Evolutionary conservation across 352 stramenopile genomes (phyloP), one percentile per base, ranked within the genome.

Genomic region (Blastocystis sp.): DNA sequence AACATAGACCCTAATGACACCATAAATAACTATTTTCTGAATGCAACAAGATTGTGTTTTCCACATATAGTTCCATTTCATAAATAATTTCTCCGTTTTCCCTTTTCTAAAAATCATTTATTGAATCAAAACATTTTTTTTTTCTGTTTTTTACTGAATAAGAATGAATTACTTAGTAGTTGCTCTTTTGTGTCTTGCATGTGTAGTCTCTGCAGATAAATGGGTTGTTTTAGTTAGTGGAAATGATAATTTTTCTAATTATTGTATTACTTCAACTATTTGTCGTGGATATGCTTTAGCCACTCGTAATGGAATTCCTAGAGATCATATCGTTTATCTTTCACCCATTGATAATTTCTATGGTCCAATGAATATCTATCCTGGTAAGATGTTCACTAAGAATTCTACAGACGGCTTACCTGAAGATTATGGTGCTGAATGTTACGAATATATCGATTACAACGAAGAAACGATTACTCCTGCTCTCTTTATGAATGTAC

Each of bases 181-280:
- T n/a, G n/a, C n/a, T n/a, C n/a, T n/a, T n/a, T n/a, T n/a, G n/a
- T n/a, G n/a, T n/a, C n/a, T n/a, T n/a, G 52, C 34, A 3, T n/a
- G n/a, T n/a, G n/a, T n/a, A n/a, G n/a, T n/a, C n/a, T n/a, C 36
- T 47, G 52, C 52, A 18, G 52, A 62, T 18, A 62, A 62, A 42
- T 62, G 52, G 52, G 52, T 42, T 23, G 39, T 62, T 4, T 62
- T 62, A 30, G 52, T 62, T 6, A 54, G 39, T 33, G 52, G 52
- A 23, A 62, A 62, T 28, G 39, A 37, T 32, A 42, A 42, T 27
- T 62, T 25, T n/a, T 49, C 9, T 16, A 62, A 62, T 31, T 62
- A 62, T 30, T 62, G 52, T 42, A 62, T 62, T 49, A 52, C 52
- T 27, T 62, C 52, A 30, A 62, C 52, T 4, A 62, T 62, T 48